Conservation (phyloP, 2,329 filamentous ascomycete species). For the Periconia digitata region DNA sequence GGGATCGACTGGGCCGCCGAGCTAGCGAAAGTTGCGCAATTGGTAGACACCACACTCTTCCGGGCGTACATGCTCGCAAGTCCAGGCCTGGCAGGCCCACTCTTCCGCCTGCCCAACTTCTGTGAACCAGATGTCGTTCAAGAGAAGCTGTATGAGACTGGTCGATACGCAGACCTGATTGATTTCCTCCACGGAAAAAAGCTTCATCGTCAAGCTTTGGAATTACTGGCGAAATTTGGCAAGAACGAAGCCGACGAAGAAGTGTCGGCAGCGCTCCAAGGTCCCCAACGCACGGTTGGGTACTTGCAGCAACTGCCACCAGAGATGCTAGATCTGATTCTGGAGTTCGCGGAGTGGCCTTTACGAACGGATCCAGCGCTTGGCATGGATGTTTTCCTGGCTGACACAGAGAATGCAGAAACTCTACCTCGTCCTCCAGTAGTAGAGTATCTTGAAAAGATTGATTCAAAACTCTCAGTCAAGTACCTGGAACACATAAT, state of each 20-base stretch:
- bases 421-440: slow-evolving; percentile 78
- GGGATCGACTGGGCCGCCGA: slow-evolving; percentile 66
- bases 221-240: slow-evolving; percentile 80
- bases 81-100: slow-evolving; percentile 78
- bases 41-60: slow-evolving; percentile 94
- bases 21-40: slow-evolving; percentile 72
- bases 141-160: slow-evolving; percentile 84
- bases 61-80: slow-evolving; percentile 91
- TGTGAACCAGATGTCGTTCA: slow-evolving; percentile 96
- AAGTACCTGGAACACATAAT: slow-evolving; percentile 91
- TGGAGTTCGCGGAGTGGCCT: slow-evolving; percentile 91
- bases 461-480: slow-evolving; percentile 72
- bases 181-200: slow-evolving; percentile 97
- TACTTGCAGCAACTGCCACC: slow-evolving; percentile 90
- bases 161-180: slow-evolving; percentile 90
- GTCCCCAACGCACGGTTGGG: slow-evolving; percentile 78
- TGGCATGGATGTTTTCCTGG: slow-evolving; percentile 90
- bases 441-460: slow-evolving; percentile 68
- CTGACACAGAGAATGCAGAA: slow-evolving; percentile 93
- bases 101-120: slow-evolving; percentile 96
- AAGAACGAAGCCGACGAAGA: slow-evolving; percentile 52
- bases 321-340: slow-evolving; percentile 83
- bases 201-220: slow-evolving; percentile 82
- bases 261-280: slow-evolving; percentile 63
- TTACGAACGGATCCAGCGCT: slow-evolving; percentile 69